Conservation (phyloP, 2,329 filamentous ascomycete genomes). For the Aspergillus sojae region DNA sequence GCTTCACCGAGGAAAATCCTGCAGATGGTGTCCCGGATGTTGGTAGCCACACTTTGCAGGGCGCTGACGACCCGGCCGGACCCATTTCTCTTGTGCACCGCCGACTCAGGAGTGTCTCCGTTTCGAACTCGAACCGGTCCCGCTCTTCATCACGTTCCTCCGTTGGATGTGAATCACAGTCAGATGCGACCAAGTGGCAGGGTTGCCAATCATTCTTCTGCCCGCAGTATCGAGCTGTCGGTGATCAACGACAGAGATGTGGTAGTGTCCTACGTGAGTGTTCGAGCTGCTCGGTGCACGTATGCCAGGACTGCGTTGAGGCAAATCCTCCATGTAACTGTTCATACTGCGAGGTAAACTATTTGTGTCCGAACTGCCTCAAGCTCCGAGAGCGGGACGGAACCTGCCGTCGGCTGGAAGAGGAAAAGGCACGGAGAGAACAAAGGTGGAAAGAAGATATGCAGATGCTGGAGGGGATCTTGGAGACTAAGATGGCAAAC, state of each 20-base stretch:
- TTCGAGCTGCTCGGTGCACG: conserved; percentile 47
- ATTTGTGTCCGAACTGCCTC: conserved; percentile 48
- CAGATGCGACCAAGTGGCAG: conserved; percentile 45
- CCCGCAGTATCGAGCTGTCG: conserved; percentile 44
- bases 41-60: conserved; percentile 23
- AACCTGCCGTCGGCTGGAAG: conserved; percentile 41
- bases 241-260: conserved; percentile 51
- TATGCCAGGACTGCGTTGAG: conserved; percentile 49
- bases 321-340: conserved; percentile 47
- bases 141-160: conserved; percentile 45
- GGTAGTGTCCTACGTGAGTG: conserved; percentile 48
- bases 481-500: conserved; percentile 46
- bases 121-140: conserved; percentile 44
- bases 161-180: conserved; percentile 38
- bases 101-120: conserved; percentile 41
- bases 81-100: conserved; percentile 29
- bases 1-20: conserved; percentile 37
- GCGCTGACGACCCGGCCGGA: conserved; percentile 23
- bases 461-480: conserved; percentile 42
- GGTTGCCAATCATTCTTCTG: conserved; percentile 54
- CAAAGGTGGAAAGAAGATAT: conserved; percentile 46
- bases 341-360: conserved; percentile 47
- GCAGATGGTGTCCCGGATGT: conserved; percentile 30
- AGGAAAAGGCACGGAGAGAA: conserved; percentile 42
- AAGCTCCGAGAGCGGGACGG: conserved; percentile 42